Evolutionary conservation across 129 eudicot genomes (phyloP).

Genomic region (Chrysanthemum seticuspe): DNA sequence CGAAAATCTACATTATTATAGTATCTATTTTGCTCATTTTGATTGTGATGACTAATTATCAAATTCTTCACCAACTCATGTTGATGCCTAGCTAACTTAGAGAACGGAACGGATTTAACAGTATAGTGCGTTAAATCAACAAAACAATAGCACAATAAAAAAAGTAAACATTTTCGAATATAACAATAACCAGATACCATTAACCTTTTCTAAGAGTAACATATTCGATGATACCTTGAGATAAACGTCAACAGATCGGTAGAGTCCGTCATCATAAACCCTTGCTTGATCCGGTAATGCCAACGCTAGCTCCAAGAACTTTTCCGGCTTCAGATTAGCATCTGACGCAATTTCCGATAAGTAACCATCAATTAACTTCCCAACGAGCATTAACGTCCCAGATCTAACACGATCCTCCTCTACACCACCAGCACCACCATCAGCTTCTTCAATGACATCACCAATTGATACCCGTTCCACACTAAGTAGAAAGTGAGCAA

Average conservation of each 20-base stretch:
- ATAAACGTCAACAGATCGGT: slow-evolving; percentile 90
- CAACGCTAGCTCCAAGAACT: slow-evolving; percentile 58
- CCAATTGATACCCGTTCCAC: slow-evolving; percentile 32
- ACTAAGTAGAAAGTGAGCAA: slow-evolving; percentile 50
- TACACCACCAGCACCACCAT: slow-evolving; percentile 36
- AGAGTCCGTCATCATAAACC: slow-evolving; percentile 85
- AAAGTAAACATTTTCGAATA: too few species aligned
- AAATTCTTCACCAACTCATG: too few species aligned
- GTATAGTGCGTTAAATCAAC: too few species aligned
- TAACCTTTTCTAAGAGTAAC: neutral
- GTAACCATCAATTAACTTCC: slow-evolving; percentile 91
- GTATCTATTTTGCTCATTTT: too few species aligned
- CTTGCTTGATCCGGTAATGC: slow-evolving; percentile 75
- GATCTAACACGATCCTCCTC: slow-evolving; percentile 42
- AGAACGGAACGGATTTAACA: too few species aligned
- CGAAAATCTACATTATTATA: too few species aligned
- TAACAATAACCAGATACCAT: too few species aligned
- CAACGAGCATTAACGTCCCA: slow-evolving; percentile 69
- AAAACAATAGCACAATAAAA: too few species aligned
- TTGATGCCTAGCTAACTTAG: too few species aligned
- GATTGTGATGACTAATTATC: too few species aligned
- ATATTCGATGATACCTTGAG: slow-evolving; percentile 59
- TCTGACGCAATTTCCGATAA: slow-evolving; percentile 94
- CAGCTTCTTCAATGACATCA: slow-evolving; percentile 15
- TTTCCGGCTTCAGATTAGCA: slow-evolving; percentile 73